Base-by-base conservation (phyloP, 305 asterid species). In the Fraxinus floribunda region DNA sequence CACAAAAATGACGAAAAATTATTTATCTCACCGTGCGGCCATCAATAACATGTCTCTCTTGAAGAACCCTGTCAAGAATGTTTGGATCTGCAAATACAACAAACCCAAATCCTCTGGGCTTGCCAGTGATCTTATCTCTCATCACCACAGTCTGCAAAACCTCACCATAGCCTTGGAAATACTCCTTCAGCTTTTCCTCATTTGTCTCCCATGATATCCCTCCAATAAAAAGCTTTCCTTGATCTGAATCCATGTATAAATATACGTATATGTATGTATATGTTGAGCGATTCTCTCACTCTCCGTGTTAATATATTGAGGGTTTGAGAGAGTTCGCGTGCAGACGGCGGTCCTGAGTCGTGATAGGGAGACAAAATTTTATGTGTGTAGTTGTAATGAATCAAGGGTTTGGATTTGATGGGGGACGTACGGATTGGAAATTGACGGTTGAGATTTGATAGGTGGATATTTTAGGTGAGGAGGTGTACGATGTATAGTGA, bases 181-280 rank as follows among this genome's bases (percentile, higher is more conserved):
- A 91, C 60, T 94, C 98, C 86, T 83, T 90, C 76, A 94, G 91
- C 85, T 90, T 94, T 38, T 93, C 97, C 87, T 94, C 98, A 34
- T 86, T 29, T 2, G 98, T 94, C 77, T 94, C 98, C 98, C 98
- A 94, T 5, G 98, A 91, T 36, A 94, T 94, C 86, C 98, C 98
- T 20, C 98, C 98, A 35, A 94, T 90, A 73, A 94, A 94, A 0
- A 93, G 92, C 90, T 94, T 94, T 16, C 97, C 98, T 75, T 93
- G 96, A 91, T 94, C 98, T 68, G 98, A 94, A 91, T 94, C 97
- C 98, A 64, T 64, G 72, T 64, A 64, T 24, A 60, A 60, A 93
- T 94, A 2, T 4, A 41, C 24, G 78, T 62, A 32, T 3, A 57
- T 8, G 11, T 16, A 83, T 13, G 5, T 36, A 32, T 4, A 38